Conservation (phyloP, 2,329 filamentous ascomycete genomes). For the Ascochyta pisi region DNA sequence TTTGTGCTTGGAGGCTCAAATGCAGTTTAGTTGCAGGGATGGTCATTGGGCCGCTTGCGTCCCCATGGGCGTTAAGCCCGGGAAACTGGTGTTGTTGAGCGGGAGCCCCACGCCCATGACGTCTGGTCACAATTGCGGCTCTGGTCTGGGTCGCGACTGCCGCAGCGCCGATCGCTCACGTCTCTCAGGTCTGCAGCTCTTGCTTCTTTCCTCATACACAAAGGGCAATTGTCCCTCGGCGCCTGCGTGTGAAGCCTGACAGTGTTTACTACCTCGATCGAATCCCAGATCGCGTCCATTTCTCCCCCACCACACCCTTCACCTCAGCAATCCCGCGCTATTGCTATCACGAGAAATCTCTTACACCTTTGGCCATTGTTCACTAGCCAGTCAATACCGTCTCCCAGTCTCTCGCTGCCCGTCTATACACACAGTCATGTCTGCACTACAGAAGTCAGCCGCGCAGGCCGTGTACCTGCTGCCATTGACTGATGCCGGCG, state of each 20-base stretch:
- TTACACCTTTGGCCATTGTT: constrained; percentile 21
- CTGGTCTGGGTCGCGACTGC: constrained; percentile 28
- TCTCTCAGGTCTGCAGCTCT: constrained; percentile 15
- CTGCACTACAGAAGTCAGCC: constrained; percentile 26
- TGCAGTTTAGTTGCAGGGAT: constrained; percentile 12
- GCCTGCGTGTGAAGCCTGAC: constrained; percentile 19
- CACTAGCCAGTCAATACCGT: constrained; percentile 20
- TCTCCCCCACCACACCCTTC: constrained; percentile 7
- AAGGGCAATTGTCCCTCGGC: constrained; percentile 28
- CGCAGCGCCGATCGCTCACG: constrained; percentile 31
- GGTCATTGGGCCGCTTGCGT: constrained; percentile 8
- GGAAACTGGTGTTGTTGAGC: constrained; percentile 24
- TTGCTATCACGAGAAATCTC: constrained; percentile 16
- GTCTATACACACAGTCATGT: constrained; percentile 30
- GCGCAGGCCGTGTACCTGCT: constrained; percentile 74
- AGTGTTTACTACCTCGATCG: constrained; percentile 17
- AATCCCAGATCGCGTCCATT: constrained; percentile 10
- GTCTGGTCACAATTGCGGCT: constrained; percentile 29
- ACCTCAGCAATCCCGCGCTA: constrained; percentile 15
- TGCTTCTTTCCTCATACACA: constrained; percentile 23
- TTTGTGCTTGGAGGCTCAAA: constrained; percentile 14
- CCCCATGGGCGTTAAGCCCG: constrained; percentile 14
- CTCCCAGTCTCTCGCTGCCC: constrained; percentile 1
- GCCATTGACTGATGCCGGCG: constrained; percentile 89
- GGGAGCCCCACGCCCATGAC: constrained; percentile 28